Base-by-base conservation (phyloP, 2,329 filamentous ascomycete genomes). In the Septoria linicola region DNA sequence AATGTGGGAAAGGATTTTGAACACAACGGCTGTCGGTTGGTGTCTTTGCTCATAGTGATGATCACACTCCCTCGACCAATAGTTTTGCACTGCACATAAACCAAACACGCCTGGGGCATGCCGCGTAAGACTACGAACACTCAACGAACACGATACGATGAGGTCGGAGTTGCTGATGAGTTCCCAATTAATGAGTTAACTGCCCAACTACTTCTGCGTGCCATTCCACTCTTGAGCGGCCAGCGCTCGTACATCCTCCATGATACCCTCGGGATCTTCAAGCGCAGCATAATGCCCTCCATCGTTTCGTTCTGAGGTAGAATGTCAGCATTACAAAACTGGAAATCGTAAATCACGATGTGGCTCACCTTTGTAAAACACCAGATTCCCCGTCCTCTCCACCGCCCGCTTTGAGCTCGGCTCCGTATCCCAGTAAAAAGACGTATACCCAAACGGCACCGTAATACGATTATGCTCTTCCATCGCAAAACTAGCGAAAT, bases 381-480 rank as follows among this genome's bases (percentile, higher is more conserved):
- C 67, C 54, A 71, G 30, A 59, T 71, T 69, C 8, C 66, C 70
- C 3, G 68, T 68, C 46, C 59, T 57, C 55, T 66, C 68, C 31
- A 68, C 68, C 3, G 62, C 66, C 5, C 66, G 58, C 53, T 67
- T 69, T 0, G 63, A 62, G 16, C 62, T 68, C 1, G 70, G 70
- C 51, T 65, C 68, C 1, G 68, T 68, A 54, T 72, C 54, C 50
- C 51, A 71, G 19, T 63, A 68, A 37, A 70, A 72, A 13, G 61
- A 67, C 8, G 65, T 69, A 39, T 70, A 70, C 2, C 69, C 69
- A 49, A 70, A 64, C 8, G 70, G 69, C 14, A 67, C 61, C 25
- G 61, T 65, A 20, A 72, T 71, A 6, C 63, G 51, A 42, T 72
- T 72, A 52, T 69, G 65, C 16, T 61, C 58, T 57, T 66, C 60